phyloP scores from a whole-genome alignment of 768 basidiomycete species.

The Clathrus columnatus region DNA sequence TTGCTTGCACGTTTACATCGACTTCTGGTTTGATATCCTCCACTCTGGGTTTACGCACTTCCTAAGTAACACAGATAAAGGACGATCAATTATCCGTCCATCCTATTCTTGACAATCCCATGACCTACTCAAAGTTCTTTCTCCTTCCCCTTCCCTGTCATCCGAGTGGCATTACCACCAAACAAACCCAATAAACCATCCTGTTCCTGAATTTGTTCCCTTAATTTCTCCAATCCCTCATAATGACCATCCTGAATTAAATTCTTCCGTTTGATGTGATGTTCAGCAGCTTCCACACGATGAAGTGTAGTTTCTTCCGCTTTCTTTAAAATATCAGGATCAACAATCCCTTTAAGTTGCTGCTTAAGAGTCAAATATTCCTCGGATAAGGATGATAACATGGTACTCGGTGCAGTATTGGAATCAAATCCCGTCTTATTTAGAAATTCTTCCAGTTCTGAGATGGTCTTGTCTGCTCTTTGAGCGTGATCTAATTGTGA shows the following conservation, averaged over 20 bases:
- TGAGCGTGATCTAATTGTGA: slow-evolving; percentile 3
- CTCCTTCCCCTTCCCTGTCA: too few relatives aligned
- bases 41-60: too few relatives aligned
- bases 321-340: not conserved
- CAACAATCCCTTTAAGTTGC: not conserved
- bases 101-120: too few relatives aligned
- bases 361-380: slow-evolving; percentile 4
- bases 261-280: not conserved
- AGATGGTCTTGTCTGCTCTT: not conserved
- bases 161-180: too few relatives aligned
- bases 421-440: not conserved
- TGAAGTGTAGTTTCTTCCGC: slow-evolving; percentile 2
- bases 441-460: not conserved
- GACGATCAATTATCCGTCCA: too few relatives aligned
- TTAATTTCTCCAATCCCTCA: slow-evolving; percentile 7
- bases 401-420: not conserved
- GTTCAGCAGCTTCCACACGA: slow-evolving; percentile 1
- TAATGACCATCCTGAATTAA: not conserved
- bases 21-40: too few relatives aligned
- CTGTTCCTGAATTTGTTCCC: not conserved
- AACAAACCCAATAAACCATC: not conserved
- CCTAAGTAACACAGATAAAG: too few relatives aligned
- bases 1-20: too few relatives aligned
- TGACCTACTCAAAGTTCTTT: too few relatives aligned
- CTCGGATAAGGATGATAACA: not conserved